These are phyloP conservation scores for Podospora bellae-mahoneyi DNA, from an alignment of 495 filamentous ascomycete genomes.

Conservation along the genomic window DNA sequence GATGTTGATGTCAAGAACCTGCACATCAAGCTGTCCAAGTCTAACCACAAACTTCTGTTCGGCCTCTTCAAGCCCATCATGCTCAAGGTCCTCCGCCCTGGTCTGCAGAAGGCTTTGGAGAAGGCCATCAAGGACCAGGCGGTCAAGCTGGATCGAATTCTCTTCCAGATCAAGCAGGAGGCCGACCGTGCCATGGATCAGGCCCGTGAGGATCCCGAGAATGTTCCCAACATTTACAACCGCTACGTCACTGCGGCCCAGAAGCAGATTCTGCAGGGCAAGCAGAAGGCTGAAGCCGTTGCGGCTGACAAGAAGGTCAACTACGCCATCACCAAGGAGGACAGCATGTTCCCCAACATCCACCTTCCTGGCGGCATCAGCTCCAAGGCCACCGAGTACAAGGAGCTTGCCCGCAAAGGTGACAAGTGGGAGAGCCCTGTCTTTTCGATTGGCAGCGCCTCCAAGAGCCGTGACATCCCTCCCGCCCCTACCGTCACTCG, in stretches of 20 bases:
- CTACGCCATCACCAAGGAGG: constrained; percentile 81
- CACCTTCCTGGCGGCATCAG: constrained; percentile 86
- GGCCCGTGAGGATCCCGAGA: constrained; percentile 66
- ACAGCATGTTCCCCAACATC: constrained; percentile 86
- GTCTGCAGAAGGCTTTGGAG: constrained; percentile 80
- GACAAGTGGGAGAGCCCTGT: constrained; percentile 93
- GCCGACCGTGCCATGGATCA: constrained; percentile 68
- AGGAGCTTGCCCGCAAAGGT: constrained; percentile 79
- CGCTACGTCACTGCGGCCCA: constrained; percentile 77
- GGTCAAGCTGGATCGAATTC: constrained; percentile 62
- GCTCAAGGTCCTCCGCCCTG: constrained; percentile 78
- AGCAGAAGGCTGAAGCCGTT: constrained; percentile 62
- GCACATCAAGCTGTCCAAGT: constrained; percentile 87
- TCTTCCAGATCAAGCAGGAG: constrained; percentile 76
- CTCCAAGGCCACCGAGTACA: constrained; percentile 92
- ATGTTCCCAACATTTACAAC: constrained; percentile 79
- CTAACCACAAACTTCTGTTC: constrained; percentile 91
- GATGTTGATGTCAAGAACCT: constrained; percentile 80
- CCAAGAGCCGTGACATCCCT: constrained; percentile 68
- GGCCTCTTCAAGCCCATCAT: constrained; percentile 82
- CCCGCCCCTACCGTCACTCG: constrained; percentile 58
- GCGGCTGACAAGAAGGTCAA: constrained; percentile 76
- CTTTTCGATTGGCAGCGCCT: constrained; percentile 81
- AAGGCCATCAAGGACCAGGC: constrained; percentile 80
- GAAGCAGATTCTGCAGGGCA: constrained; percentile 66